Base-by-base conservation (phyloP, 1,284 basidiomycete genomes). In the Pholiota adiposa region DNA sequence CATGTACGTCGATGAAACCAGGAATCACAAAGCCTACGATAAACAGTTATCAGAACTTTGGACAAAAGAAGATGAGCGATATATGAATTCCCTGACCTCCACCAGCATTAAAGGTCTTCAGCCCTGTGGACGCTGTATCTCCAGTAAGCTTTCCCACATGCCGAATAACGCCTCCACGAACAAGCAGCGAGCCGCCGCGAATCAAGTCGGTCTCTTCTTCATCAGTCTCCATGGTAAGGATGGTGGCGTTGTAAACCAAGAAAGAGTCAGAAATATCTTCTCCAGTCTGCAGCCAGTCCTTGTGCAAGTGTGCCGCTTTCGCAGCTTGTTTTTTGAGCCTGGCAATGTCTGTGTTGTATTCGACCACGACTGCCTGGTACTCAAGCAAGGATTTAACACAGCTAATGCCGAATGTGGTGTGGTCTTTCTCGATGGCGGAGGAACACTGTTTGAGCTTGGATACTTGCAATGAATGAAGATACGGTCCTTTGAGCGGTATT, bases 1-100 rank as follows among this genome's bases (percentile, higher is more conserved):
- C 89, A 63, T 91, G 89, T 6, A 86, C 85, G 60, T 91, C 89
- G 56, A 91, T 85, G 67, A 89, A 90, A 1, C 89, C 89, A 16
- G 89, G 89, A 2, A 85, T 72, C 18, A 91, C 75, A 59, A 79
- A 88, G 8, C 84, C 88, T 90, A 54, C n/a, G n/a, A n/a, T n/a
- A n/a, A 29, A 51, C 11, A 29, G 16, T 48, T 16, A 49, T 34
- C 40, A 36, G 18, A 43, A 16, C 25, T n/a, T n/a, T n/a, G n/a
- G n/a, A n/a, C n/a, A n/a, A n/a, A n/a, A n/a, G n/a, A n/a, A n/a
- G n/a, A n/a, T n/a, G n/a, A n/a, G n/a, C n/a, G n/a, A n/a, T n/a
- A 18, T 18, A 36, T 34, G 11, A 9, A 38, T 44, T 19, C 14
- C 72, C 79, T 62, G 60, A 88, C 88, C 89, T 69, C 86, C 86